phyloP scores from a whole-genome alignment of 495 filamentous ascomycete species.

The Xylaria flabelliformis region DNA sequence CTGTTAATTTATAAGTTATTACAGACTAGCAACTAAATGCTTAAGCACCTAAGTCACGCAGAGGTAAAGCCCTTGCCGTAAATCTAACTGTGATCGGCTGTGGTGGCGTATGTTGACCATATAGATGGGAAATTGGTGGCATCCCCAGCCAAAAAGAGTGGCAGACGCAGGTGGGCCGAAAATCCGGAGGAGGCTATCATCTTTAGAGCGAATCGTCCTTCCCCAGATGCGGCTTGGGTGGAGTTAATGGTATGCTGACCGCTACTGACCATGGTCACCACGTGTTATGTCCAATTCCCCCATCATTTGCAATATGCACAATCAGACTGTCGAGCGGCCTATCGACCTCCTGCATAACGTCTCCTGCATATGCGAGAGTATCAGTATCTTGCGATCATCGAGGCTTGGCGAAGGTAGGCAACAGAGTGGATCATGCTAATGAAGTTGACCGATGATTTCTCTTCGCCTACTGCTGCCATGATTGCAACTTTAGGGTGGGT shows the following conservation, averaged over 20 bases:
- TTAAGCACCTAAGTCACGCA: too few relatives aligned
- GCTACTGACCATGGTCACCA: constrained; percentile 17
- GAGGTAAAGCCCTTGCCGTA: too few relatives aligned
- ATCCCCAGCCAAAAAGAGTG: too few relatives aligned
- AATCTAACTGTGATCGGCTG: too few relatives aligned
- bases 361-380: background rate
- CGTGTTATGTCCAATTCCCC: constrained; percentile 5
- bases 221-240: background rate
- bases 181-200: background rate
- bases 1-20: too few relatives aligned
- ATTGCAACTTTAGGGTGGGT: background rate
- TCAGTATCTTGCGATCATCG: background rate
- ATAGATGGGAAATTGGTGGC: too few relatives aligned
- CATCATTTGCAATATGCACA: background rate
- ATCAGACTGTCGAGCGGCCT: background rate
- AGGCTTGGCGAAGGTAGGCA: background rate
- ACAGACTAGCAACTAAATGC: too few relatives aligned
- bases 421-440: background rate
- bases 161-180: too few relatives aligned
- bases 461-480: background rate
- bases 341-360: background rate
- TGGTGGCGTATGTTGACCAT: too few relatives aligned
- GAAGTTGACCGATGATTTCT: background rate
- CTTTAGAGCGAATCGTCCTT: background rate
- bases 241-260: constrained; percentile 13